Percentiles rank a stretch among this genome's conserved stretches.
These are phyloP conservation scores for Pestalotiopsis sp. DNA, from an alignment of 2,329 filamentous ascomycete genomes.

Conservation along the genomic window DNA sequence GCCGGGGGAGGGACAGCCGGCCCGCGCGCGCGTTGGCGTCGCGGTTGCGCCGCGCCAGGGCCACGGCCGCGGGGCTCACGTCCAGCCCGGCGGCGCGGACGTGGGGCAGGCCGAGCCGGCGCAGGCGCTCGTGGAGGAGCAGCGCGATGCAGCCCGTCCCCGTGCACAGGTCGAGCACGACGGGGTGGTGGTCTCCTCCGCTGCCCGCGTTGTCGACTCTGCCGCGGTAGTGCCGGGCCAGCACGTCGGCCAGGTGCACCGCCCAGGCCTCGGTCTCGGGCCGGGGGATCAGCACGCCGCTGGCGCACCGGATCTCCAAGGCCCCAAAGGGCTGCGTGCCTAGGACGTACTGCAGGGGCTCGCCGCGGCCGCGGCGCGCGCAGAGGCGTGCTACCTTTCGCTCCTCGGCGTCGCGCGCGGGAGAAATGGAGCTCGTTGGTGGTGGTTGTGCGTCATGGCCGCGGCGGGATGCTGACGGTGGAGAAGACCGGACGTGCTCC, in stretches of 20 bases:
- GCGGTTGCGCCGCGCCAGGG: constrained; percentile 68
- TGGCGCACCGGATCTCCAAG: constrained; percentile 75
- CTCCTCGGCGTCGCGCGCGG: not conserved
- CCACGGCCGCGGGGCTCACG: constrained; percentile 66
- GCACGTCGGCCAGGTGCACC: constrained; percentile 51
- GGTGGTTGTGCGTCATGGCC: not conserved
- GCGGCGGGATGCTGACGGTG: not conserved
- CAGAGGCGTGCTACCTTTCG: constrained; percentile 44
- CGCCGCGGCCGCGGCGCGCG: constrained; percentile 56
- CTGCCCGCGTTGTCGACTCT: too few species aligned
- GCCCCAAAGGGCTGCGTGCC: constrained; percentile 87
- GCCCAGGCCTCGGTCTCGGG: constrained; percentile 74
- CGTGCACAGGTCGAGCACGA: constrained; percentile 83
- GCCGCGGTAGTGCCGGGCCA: constrained; percentile 27
- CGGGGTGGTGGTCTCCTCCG: constrained; percentile 38
- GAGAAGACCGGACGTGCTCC: constrained; percentile 52
- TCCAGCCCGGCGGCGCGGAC: constrained; percentile 72
- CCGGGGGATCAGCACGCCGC: constrained; percentile 85
- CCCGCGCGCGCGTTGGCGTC: constrained; percentile 44
- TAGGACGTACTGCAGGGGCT: constrained; percentile 87
- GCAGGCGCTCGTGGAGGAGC: constrained; percentile 67
- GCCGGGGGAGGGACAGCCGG: constrained; percentile 14
- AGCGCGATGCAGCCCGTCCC: constrained; percentile 91
- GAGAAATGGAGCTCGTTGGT: not conserved
- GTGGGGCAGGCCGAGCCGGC: constrained; percentile 32